These are phyloP conservation scores for Scutellaria galericulata DNA, from an alignment of 257 asterid species.

Conservation along the genomic window DNA sequence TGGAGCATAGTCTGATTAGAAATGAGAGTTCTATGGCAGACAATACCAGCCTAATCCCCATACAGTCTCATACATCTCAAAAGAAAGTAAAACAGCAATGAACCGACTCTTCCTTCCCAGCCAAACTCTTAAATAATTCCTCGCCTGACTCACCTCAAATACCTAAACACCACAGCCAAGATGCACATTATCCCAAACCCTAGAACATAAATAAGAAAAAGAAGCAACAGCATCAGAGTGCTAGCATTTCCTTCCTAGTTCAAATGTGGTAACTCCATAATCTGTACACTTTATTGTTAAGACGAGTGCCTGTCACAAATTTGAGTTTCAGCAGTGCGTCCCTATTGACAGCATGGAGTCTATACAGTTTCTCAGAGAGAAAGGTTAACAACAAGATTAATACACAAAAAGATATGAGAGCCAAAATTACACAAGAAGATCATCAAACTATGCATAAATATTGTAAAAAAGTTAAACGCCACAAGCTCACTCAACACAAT, in stretches of 20 bases:
- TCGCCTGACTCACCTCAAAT: neutral
- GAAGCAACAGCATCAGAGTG: neutral
- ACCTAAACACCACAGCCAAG: neutral
- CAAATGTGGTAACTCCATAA: neutral
- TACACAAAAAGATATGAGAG: slow-evolving; percentile 15
- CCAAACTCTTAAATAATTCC: neutral
- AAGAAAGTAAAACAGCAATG: neutral
- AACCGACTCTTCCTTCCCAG: slow-evolving; percentile 10
- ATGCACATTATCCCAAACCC: neutral
- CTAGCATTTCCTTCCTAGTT: slow-evolving; percentile 4
- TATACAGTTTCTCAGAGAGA: slow-evolving; percentile 15
- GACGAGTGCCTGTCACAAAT: neutral
- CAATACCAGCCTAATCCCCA: neutral
- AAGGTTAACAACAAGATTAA: slow-evolving; percentile 4
- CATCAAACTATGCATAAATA: slow-evolving; percentile 22
- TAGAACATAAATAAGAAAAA: neutral
- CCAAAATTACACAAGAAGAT: slow-evolving; percentile 24
- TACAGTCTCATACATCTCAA: neutral
- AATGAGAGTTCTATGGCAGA: neutral
- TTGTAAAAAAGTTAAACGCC: slow-evolving; percentile 2
- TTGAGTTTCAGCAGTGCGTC: neutral
- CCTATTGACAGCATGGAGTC: neutral
- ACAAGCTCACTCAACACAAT: slow-evolving; percentile 27
- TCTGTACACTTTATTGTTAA: neutral
- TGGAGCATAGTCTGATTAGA: slow-evolving; percentile 1